Conservation (phyloP, 257 asterid species). For the Nicotiana sylvestris region DNA sequence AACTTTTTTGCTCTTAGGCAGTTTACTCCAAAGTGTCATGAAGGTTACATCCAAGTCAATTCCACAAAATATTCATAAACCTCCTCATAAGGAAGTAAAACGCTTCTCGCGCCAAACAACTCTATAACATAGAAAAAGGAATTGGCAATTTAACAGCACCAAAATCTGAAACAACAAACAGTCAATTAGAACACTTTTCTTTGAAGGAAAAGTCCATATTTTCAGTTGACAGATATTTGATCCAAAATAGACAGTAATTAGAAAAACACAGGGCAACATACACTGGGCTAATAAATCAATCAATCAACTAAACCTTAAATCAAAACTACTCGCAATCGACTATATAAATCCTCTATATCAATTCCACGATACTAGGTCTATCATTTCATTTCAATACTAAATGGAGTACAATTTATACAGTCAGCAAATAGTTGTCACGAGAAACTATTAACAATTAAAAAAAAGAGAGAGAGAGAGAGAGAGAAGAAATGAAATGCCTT, state of each 20-base stretch:
- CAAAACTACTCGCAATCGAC: background rate
- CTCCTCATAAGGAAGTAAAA: background rate
- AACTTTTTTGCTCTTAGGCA: background rate
- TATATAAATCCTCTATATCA: background rate
- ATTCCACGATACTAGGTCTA: background rate
- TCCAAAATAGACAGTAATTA: background rate
- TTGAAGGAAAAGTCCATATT: background rate
- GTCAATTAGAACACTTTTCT: background rate
- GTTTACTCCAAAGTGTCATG: background rate
- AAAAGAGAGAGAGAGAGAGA: background rate
- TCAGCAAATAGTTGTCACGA: background rate
- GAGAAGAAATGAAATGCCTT: constrained; percentile 37
- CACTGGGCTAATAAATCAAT: too few species aligned
- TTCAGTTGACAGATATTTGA: background rate
- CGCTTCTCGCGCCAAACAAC: background rate
- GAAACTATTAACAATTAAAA: background rate
- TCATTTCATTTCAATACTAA: background rate
- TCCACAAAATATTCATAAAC: background rate
- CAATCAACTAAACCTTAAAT: background rate
- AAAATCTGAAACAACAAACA: background rate
- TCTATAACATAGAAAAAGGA: background rate
- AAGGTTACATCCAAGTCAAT: background rate
- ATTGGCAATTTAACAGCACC: background rate
- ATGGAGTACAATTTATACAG: background rate
- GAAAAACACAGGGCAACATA: too few species aligned